Evolutionary conservation across 139 green algal species (phyloP).

Genomic region (Micractinium conductrix): DNA sequence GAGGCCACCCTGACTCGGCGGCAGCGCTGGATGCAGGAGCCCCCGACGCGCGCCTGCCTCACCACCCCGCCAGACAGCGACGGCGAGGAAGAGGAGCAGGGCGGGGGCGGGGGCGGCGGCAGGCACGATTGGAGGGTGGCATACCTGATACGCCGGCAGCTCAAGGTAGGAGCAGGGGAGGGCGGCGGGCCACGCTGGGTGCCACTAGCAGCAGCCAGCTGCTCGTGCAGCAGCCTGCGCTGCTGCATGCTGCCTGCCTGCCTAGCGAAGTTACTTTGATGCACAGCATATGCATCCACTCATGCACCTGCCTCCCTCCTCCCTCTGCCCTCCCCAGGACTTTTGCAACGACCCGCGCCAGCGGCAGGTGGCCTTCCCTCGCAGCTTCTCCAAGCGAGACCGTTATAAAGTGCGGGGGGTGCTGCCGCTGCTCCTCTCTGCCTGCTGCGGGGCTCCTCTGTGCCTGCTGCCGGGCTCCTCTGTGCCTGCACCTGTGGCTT

Average conservation of each 20-base stretch:
- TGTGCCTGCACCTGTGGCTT: too few relatives aligned
- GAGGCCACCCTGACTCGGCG: background rate
- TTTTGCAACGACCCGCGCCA: background rate
- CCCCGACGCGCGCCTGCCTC: background rate
- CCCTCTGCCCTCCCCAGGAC: background rate
- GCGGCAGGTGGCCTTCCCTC: constrained; percentile 6
- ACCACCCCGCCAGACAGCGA: background rate
- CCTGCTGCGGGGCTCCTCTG: too few relatives aligned
- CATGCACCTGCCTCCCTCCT: background rate
- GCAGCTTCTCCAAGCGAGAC: background rate
- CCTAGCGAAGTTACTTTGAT: too few relatives aligned
- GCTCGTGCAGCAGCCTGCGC: too few relatives aligned
- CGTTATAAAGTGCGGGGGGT: constrained; percentile 20
- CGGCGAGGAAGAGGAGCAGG: background rate
- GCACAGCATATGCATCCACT: too few relatives aligned
- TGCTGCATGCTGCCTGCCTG: background rate
- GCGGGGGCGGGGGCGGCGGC: background rate
- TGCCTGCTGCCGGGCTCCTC: too few relatives aligned
- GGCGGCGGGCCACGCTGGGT: too few relatives aligned
- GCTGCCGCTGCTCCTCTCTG: too few relatives aligned
- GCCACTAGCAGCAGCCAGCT: background rate
- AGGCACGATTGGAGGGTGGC: background rate
- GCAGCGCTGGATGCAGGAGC: constrained; percentile 24
- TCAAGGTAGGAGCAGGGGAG: constrained; percentile 23
- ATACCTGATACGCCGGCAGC: constrained; percentile 13